These are phyloP conservation scores for Epichloe festucae DNA, from an alignment of 2,329 filamentous ascomycete genomes.

Conservation along the genomic window DNA sequence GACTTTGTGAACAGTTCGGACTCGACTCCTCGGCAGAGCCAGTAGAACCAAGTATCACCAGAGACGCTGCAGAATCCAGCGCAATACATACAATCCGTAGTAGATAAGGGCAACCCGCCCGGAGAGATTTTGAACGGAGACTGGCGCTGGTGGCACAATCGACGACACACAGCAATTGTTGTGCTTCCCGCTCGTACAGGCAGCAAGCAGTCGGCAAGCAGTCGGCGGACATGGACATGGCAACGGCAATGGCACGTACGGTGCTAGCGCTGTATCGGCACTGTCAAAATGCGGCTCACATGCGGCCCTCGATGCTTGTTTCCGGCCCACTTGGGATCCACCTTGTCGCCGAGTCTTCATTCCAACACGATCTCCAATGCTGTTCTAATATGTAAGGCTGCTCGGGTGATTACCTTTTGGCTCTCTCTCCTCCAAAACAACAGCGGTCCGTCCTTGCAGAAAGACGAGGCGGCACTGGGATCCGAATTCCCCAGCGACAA, in stretches of 20 bases:
- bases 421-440: neutral
- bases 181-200: neutral
- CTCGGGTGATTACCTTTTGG: neutral
- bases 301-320: neutral
- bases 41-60: no score
- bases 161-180: neutral
- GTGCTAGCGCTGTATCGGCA: neutral
- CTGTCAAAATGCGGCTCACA: neutral
- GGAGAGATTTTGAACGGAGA: neutral
- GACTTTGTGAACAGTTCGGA: neutral
- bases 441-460: neutral
- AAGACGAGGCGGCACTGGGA: neutral
- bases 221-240: neutral
- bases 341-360: neutral
- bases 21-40: neutral
- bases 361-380: constrained; percentile 1
- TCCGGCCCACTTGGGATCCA: neutral
- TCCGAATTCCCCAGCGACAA: neutral
- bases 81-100: no score
- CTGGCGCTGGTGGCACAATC: neutral
- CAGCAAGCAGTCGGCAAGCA: neutral
- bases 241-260: neutral
- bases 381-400: neutral
- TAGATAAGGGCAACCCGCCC: neutral
- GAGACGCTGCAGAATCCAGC: no score